These are phyloP conservation scores for Jamesozyma jinghongensis DNA, from an alignment of 805 yeast genomes.

Conservation along the genomic window DNA sequence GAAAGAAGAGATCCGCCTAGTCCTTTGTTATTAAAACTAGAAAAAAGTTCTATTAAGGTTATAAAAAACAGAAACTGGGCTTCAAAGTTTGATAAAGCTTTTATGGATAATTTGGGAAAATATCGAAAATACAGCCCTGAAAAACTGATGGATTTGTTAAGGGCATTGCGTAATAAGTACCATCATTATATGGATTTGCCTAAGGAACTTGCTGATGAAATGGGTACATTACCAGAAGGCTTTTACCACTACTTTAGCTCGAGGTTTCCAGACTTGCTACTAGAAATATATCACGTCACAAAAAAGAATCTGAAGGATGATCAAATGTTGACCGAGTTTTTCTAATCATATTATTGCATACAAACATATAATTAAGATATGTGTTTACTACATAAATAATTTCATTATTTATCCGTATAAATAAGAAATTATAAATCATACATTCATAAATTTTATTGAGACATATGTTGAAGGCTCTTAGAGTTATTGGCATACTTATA, in stretches of 20 bases:
- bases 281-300: conserved; percentile 63
- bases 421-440: background rate
- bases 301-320: conserved; percentile 52
- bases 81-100: conserved; percentile 53
- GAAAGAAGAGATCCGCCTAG: conserved; percentile 77
- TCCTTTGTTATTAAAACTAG: conserved; percentile 45
- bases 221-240: conserved; percentile 79
- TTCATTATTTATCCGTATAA: background rate
- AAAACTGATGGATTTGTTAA: conserved; percentile 71
- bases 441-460: too few relatives aligned
- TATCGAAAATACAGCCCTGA: conserved; percentile 79
- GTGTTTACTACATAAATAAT: background rate
- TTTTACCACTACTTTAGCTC: conserved; percentile 67
- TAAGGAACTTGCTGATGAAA: conserved; percentile 45
- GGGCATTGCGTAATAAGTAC: conserved; percentile 87
- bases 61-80: conserved; percentile 72
- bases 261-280: conserved; percentile 69
- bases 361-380: background rate
- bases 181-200: conserved; percentile 94
- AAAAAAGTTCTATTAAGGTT: conserved; percentile 40
- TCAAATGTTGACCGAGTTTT: conserved; percentile 44
- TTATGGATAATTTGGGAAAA: conserved; percentile 78
- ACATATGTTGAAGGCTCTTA: too few relatives aligned
- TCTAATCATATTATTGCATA: conserved; percentile 9
- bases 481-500: too few relatives aligned